Evolutionary conservation across 495 filamentous ascomycete genomes (phyloP).

Genomic region (Amorphotheca resinae): DNA sequence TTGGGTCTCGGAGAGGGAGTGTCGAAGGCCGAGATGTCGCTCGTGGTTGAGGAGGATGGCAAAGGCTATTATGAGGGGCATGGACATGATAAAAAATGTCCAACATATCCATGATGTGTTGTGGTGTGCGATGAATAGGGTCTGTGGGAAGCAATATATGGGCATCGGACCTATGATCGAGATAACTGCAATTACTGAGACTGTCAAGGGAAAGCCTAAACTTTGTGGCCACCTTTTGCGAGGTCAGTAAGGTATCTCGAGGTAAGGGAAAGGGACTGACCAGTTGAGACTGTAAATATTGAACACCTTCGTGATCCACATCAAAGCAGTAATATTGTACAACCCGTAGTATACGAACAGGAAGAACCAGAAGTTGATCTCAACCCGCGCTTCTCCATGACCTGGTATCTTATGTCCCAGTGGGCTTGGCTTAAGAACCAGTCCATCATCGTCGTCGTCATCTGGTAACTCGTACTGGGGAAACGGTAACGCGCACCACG

Average conservation of each 20-base stretch:
- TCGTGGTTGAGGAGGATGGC: slow-evolving; percentile 45
- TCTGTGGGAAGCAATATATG: slow-evolving; percentile 39
- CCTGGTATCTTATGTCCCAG: slow-evolving; percentile 34
- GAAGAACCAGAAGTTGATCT: slow-evolving; percentile 58
- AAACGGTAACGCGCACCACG: slow-evolving; percentile 50
- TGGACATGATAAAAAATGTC: slow-evolving; percentile 52
- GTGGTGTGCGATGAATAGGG: slow-evolving; percentile 35
- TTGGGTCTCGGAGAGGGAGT: slow-evolving; percentile 47
- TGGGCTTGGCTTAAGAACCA: not conserved
- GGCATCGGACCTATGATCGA: slow-evolving; percentile 42
- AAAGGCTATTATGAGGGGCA: slow-evolving; percentile 48
- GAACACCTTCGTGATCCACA: slow-evolving; percentile 58
- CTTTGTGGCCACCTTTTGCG: slow-evolving; percentile 40
- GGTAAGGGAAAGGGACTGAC: slow-evolving; percentile 15
- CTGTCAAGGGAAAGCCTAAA: slow-evolving; percentile 44
- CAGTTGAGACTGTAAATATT: slow-evolving; percentile 54
- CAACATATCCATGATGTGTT: slow-evolving; percentile 52
- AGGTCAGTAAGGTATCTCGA: not conserved
- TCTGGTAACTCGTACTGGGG: slow-evolving; percentile 41
- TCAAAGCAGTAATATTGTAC: slow-evolving; percentile 48
- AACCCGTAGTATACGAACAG: slow-evolving; percentile 52
- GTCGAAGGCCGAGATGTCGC: slow-evolving; percentile 39
- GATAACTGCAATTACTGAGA: slow-evolving; percentile 40
- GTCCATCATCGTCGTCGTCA: slow-evolving; percentile 21
- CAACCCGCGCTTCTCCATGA: slow-evolving; percentile 45